Evolutionary conservation across 2,329 filamentous ascomycete genomes (phyloP).

Genomic region (Alternaria sp.): DNA sequence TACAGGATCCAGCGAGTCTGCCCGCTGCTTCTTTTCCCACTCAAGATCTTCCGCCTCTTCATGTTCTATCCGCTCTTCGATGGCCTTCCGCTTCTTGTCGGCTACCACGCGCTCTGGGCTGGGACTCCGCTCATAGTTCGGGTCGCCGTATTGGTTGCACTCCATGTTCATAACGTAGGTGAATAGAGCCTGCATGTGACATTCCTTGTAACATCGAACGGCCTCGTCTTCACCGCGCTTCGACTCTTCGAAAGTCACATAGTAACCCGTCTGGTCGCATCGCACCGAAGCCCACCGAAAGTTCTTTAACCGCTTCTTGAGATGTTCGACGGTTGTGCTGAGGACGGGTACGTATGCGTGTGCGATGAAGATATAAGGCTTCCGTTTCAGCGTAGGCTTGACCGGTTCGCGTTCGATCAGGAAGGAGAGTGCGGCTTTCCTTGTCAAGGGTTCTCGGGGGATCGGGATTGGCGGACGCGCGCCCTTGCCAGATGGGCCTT

Average conservation of each 20-base stretch:
- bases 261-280: slow-evolving; percentile 86
- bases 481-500: slow-evolving; percentile 72
- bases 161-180: slow-evolving; percentile 94
- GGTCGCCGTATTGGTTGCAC: slow-evolving; percentile 72
- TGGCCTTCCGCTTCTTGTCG: slow-evolving; percentile 64
- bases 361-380: slow-evolving; percentile 92
- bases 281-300: slow-evolving; percentile 83
- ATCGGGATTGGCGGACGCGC: slow-evolving; percentile 44
- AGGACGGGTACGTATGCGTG: slow-evolving; percentile 86
- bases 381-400: slow-evolving; percentile 71
- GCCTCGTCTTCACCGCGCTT: slow-evolving; percentile 79
- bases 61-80: slow-evolving; percentile 68
- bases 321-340: slow-evolving; percentile 81
- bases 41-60: slow-evolving; percentile 85
- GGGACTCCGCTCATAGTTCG: slow-evolving; percentile 64
- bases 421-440: slow-evolving; percentile 55
- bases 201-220: slow-evolving; percentile 77
- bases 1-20: slow-evolving; percentile 89
- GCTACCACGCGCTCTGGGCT: slow-evolving; percentile 58
- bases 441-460: slow-evolving; percentile 49
- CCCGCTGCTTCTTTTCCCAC: slow-evolving; percentile 86
- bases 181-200: slow-evolving; percentile 84
- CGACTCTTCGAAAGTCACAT: slow-evolving; percentile 85
- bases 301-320: slow-evolving; percentile 86
- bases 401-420: slow-evolving; percentile 70